Base-by-base conservation (phyloP, 179 eudicot genomes). In the Carnegiea gigantea region DNA sequence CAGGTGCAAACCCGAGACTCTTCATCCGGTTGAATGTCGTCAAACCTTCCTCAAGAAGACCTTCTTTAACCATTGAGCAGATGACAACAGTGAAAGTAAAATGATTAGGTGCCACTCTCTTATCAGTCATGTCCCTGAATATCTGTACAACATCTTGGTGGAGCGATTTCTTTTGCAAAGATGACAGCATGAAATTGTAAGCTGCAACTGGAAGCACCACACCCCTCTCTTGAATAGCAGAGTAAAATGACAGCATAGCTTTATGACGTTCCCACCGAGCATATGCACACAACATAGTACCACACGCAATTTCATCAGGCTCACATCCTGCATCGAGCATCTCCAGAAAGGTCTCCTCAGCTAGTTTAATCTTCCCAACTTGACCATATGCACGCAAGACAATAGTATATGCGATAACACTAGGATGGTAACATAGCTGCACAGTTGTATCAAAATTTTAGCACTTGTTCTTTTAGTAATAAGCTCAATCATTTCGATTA, bases 251-350 rank as follows among this genome's bases (percentile, higher is more conserved):
- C 70, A 93, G 70, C 99, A 95, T 95, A 81, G 97, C 88, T 84
- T 88, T 91, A 86, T 92, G 97, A 62, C 91, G 92, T 51, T 97
- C 97, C 99, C 99, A 95, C 80, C 91, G 87, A 82, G 98, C 98
- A 90, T 95, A 95, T 15, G 95, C 85, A 81, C 99, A 95, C 73
- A 95, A 75, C 99, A 95, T 90, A 79, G 99, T 95, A 77, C 99
- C 98, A 89, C 94, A 92, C 57, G 99, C 98, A 83, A 95, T 87
- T 83, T 93, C 98, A 84, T 95, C 99, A 9, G 99, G 99, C 79
- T 95, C 98, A 85, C 98, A 93, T 78, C 97, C 98, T 1, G 89
- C 89, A 85, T 95, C 99, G 84, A 95, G 98, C 97, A 95, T 95
- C 92, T 95, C 99, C 85, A 95, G 83, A 82, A 95, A 93, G 23